Evolutionary conservation across 2,329 filamentous ascomycete species (phyloP).

Genomic region (Fusarium agapanthi): DNA sequence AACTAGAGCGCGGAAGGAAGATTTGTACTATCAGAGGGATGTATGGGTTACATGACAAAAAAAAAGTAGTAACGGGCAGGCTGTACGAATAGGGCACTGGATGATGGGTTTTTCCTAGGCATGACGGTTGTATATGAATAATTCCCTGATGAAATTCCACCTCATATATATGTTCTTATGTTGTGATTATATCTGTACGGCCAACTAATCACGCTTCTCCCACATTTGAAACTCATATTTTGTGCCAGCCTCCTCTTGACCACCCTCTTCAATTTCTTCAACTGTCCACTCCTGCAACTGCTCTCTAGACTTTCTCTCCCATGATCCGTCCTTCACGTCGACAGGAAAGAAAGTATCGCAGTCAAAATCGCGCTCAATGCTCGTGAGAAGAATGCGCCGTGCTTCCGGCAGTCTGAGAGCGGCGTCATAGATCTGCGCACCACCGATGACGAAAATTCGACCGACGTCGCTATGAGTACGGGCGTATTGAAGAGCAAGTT

Average conservation of each 20-base stretch:
- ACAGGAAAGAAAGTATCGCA: constrained; percentile 80
- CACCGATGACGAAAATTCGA: constrained; percentile 87
- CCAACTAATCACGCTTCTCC: constrained; percentile 59
- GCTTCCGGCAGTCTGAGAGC: constrained; percentile 69
- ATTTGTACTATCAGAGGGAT: constrained; percentile 40
- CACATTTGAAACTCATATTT: constrained; percentile 79
- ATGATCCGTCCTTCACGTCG: constrained; percentile 59
- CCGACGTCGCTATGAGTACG: constrained; percentile 54
- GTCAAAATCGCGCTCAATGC: constrained; percentile 73
- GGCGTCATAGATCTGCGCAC: constrained; percentile 82
- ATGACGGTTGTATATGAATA: constrained; percentile 27
- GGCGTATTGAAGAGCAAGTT: constrained; percentile 63
- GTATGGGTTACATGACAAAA: constrained; percentile 11
- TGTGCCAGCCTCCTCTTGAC: constrained; percentile 70
- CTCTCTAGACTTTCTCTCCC: constrained; percentile 61
- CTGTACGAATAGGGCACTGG: constrained; percentile 35
- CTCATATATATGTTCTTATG: constrained; percentile 8
- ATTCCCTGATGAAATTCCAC: constrained; percentile 33
- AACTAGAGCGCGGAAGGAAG: constrained; percentile 15
- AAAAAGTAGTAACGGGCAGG: constrained; percentile 16
- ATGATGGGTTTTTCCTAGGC: background rate
- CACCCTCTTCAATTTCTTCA: constrained; percentile 65
- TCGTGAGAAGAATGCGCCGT: constrained; percentile 73
- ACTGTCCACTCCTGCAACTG: constrained; percentile 72
- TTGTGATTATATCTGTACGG: background rate